Conservation (phyloP, 352 stramenopile species). For the Thalassiosira livingstoniorum region DNA sequence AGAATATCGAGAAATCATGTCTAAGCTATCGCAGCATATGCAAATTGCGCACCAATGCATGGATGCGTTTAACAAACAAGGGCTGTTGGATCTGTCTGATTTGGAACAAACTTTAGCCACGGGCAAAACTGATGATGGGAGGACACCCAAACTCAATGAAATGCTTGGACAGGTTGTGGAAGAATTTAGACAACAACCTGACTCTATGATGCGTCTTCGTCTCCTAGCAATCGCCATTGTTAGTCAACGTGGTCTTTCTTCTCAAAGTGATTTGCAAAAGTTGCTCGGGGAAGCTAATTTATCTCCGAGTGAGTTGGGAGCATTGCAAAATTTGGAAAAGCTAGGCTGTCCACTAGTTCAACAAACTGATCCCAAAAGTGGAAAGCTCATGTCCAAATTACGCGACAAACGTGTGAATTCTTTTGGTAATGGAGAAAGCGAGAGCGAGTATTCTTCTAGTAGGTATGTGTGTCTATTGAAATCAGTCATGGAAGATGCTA, state of each 20-base stretch:
- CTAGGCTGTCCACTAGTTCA: slow-evolving; percentile 82
- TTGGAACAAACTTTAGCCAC: slow-evolving; percentile 95
- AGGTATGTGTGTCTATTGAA: slow-evolving; percentile 83
- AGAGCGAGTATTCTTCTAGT: slow-evolving; percentile 81
- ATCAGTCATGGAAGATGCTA: slow-evolving; percentile 73
- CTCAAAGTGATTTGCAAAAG: slow-evolving; percentile 89
- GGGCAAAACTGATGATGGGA: slow-evolving; percentile 92
- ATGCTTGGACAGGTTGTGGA: slow-evolving; percentile 91
- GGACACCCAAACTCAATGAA: slow-evolving; percentile 88
- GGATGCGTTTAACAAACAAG: slow-evolving; percentile 90
- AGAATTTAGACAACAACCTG: slow-evolving; percentile 87
- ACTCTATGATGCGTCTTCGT: slow-evolving; percentile 87
- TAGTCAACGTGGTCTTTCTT: slow-evolving; percentile 89
- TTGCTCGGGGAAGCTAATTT: slow-evolving; percentile 89
- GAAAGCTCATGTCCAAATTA: slow-evolving; percentile 47
- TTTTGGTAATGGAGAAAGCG: slow-evolving; percentile 60
- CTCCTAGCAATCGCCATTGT: slow-evolving; percentile 93
- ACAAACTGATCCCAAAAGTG: slow-evolving; percentile 11
- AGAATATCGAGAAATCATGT: slow-evolving; percentile 94
- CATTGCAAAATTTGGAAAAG: slow-evolving; percentile 84
- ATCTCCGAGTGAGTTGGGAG: slow-evolving; percentile 69
- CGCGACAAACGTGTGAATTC: slow-evolving; percentile 24
- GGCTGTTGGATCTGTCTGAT: slow-evolving; percentile 91
- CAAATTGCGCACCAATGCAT: slow-evolving; percentile 94
- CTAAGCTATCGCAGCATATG: slow-evolving; percentile 94